Conservation (phyloP, 2,329 filamentous ascomycete genomes). For the Ascosphaera aggregata region DNA sequence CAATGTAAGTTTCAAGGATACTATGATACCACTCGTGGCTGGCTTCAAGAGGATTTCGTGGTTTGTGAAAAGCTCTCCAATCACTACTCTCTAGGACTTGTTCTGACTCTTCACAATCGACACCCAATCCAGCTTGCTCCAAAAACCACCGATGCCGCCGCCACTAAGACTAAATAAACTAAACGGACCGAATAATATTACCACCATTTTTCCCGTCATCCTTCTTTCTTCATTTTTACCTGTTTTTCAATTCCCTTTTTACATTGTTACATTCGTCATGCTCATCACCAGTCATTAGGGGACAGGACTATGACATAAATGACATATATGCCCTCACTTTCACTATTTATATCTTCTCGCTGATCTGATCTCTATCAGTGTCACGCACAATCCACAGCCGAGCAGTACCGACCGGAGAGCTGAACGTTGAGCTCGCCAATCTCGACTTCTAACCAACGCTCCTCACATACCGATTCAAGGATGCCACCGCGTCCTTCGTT, state of each 20-base stretch:
- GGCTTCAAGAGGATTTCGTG: not conserved
- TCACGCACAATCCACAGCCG: not conserved
- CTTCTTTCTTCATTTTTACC: slow-evolving; percentile 1
- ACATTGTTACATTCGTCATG: slow-evolving; percentile 1
- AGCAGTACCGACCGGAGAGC: not conserved
- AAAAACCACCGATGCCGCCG: not conserved
- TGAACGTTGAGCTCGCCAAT: not conserved
- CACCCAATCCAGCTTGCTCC: not conserved
- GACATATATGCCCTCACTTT: not conserved
- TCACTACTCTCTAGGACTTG: not conserved
- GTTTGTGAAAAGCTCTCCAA: not conserved
- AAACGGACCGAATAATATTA: slow-evolving; percentile 1
- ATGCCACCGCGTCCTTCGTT: slow-evolving; percentile 81
- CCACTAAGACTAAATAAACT: slow-evolving; percentile 1
- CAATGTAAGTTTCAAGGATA: not conserved
- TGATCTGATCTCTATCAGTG: not conserved
- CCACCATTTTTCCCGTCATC: slow-evolving; percentile 2
- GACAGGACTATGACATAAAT: not conserved
- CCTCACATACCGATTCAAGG: slow-evolving; percentile 23
- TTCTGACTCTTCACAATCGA: not conserved
- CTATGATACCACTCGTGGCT: not conserved
- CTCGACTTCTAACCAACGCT: not conserved
- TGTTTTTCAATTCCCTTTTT: slow-evolving; percentile 1
- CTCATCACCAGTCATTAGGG: not conserved
- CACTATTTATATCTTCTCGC: not conserved